A percentile compares a stretch with the other conserved stretches of the same genome.
Evolutionary conservation across 768 basidiomycete genomes (phyloP).

Genomic region (Phylloporus arenicola): DNA sequence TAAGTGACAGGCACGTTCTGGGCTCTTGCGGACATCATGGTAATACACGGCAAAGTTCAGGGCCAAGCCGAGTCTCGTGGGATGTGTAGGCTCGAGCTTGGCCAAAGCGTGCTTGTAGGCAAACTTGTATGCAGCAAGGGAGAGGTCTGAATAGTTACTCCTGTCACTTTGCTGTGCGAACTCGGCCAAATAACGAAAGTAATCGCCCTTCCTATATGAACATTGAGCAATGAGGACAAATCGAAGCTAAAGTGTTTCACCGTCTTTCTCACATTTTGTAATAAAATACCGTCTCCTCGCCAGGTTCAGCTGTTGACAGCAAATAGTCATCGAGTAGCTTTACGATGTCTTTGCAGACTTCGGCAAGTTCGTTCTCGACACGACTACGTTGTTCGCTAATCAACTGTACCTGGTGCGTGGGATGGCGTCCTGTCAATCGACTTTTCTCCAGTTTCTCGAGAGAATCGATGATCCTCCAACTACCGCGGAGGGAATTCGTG

Average conservation of each 20-base stretch:
- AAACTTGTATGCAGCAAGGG: conserved; percentile 78
- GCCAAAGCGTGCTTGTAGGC: conserved; percentile 79
- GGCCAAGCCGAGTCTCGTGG: conserved; percentile 82
- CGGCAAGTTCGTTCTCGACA: conserved; percentile 72
- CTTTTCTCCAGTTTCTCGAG: conserved; percentile 57
- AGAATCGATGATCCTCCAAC: conserved; percentile 77
- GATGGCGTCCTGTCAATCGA: conserved; percentile 27
- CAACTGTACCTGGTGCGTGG: conserved; percentile 49
- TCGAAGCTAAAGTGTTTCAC: background rate
- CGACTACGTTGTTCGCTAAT: conserved; percentile 68
- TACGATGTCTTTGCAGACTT: conserved; percentile 76
- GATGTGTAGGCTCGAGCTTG: conserved; percentile 73
- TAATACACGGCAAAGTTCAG: conserved; percentile 95
- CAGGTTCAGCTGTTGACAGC: conserved; percentile 57
- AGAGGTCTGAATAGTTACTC: conserved; percentile 63
- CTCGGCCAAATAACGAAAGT: conserved; percentile 87
- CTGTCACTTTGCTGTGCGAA: conserved; percentile 70
- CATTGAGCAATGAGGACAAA: conserved; percentile 10
- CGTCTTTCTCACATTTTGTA: conserved; percentile 67
- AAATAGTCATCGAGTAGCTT: conserved; percentile 57
- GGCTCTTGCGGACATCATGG: conserved; percentile 79
- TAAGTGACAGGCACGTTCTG: conserved; percentile 81
- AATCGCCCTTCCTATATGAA: conserved; percentile 73
- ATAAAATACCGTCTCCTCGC: conserved; percentile 87
- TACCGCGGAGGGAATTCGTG: conserved; percentile 75